These are phyloP conservation scores for Parachlorella kessleri DNA, from an alignment of 139 green algal genomes.

Conservation along the genomic window DNA sequence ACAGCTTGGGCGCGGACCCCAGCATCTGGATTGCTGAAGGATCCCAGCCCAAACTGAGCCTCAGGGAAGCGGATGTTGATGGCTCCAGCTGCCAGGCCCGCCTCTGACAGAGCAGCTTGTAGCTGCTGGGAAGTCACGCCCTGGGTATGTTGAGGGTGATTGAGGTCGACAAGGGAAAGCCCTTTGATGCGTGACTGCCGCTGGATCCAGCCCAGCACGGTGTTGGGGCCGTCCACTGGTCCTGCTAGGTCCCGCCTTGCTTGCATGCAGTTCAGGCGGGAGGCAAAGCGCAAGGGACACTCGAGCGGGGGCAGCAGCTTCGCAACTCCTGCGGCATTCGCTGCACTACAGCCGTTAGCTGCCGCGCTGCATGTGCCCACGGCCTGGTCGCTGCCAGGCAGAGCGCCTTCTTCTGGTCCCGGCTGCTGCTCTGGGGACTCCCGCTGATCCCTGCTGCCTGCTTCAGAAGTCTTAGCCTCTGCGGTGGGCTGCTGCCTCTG, in stretches of 20 bases:
- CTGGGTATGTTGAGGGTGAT: slow-evolving; percentile 66
- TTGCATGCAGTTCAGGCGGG: slow-evolving; percentile 70
- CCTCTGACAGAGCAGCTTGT: slow-evolving; percentile 12
- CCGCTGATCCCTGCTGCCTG: too few species aligned
- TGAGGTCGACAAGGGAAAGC: slow-evolving; percentile 58
- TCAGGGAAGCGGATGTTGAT: slow-evolving; percentile 62
- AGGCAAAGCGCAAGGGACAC: slow-evolving; percentile 51
- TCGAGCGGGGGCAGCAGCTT: not conserved
- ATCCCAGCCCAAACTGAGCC: slow-evolving; percentile 36
- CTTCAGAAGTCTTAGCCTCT: not conserved
- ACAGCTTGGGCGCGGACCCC: slow-evolving; percentile 31
- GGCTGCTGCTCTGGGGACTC: too few species aligned
- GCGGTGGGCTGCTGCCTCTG: not conserved
- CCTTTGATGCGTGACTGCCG: slow-evolving; percentile 49
- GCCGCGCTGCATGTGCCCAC: not conserved
- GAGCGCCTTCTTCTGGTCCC: too few species aligned
- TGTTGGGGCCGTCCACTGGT: not conserved
- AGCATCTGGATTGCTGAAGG: slow-evolving; percentile 53
- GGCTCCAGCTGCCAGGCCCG: slow-evolving; percentile 40
- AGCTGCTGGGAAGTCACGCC: slow-evolving; percentile 27
- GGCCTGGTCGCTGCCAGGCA: not conserved
- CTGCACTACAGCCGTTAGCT: not conserved
- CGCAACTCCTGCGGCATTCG: too few species aligned
- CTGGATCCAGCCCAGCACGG: slow-evolving; percentile 48
- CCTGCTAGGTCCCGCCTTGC: slow-evolving; percentile 50